Evolutionary conservation across 179 eudicot species (phyloP), one percentile per base, ranked within the genome.

Genomic region (Actinidia chinensis): DNA sequence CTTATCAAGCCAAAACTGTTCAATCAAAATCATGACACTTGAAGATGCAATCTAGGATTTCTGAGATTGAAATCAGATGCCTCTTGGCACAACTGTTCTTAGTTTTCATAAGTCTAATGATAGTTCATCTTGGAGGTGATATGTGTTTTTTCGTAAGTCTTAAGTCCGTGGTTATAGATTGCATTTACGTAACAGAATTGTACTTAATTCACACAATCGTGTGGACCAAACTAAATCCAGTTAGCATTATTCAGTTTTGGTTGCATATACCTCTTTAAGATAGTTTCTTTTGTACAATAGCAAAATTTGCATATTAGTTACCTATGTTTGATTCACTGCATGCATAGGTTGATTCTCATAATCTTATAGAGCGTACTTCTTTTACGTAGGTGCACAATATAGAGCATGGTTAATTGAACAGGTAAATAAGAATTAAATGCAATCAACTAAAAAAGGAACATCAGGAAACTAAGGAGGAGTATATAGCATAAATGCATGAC

Each of bases 171-270:
- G 68, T 81, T 64, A 84, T 76, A 75, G 74, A 76, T 70, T 77
- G 80, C 25, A 74, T 76, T 56, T 71, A 71, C 22, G 72, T 69
- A 69, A 74, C 48, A 40, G n/a, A 70, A 17, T 71, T 81, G 82
- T 74, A 76, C 81, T 79, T 76, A 36, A 64, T 56, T 79, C 63
- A 83, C 79, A 78, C 80, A 71, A 71, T 70, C 14, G 67, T 72
- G 47, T 77, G 74, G 66, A 51, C 64, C 61, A 78, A 81, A 58
- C 59, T 78, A 56, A n/a, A n/a, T n/a, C n/a, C n/a, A n/a, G n/a
- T n/a, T n/a, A 50, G 80, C 78, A 83, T 86, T 77, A 85, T 85
- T 85, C 73, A 43, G n/a, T n/a, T 59, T 72, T 33, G 15, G 74
- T 75, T 78, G 76, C 78, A 48, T 40, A 43, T 59, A 67, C 55